These are phyloP conservation scores for Lecanicillium sp. DNA, from an alignment of 2,329 filamentous ascomycete species.

Conservation along the genomic window DNA sequence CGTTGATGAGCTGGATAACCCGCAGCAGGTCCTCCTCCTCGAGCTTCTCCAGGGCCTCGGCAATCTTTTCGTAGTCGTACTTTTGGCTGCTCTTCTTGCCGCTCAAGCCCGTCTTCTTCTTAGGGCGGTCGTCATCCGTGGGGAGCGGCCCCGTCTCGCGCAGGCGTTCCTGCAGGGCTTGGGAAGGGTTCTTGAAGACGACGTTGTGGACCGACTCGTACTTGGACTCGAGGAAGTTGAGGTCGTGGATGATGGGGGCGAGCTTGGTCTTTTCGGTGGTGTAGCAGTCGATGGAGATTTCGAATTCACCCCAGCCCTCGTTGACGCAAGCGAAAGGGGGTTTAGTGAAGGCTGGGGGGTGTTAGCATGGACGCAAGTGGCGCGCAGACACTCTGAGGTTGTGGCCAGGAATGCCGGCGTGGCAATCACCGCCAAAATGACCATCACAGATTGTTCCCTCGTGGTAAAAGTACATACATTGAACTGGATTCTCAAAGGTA, in stretches of 20 bases:
- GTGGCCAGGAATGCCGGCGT: too few relatives aligned
- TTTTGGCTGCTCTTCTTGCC: constrained; percentile 72
- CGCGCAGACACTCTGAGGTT: too few relatives aligned
- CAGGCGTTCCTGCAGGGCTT: constrained; percentile 71
- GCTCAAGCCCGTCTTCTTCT: constrained; percentile 54
- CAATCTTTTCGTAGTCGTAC: constrained; percentile 91
- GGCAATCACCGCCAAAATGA: too few relatives aligned
- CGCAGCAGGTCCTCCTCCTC: constrained; percentile 89
- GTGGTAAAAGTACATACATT: constrained; percentile 61
- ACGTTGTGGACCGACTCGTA: constrained; percentile 82
- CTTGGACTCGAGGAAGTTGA: constrained; percentile 77
- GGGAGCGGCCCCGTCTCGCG: constrained; percentile 82
- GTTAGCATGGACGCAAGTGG: too few relatives aligned
- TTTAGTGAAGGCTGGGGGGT: constrained; percentile 62
- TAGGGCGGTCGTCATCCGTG: constrained; percentile 57
- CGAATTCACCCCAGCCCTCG: constrained; percentile 98
- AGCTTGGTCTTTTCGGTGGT: constrained; percentile 84
- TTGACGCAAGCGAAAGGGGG: constrained; percentile 86
- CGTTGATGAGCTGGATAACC: constrained; percentile 96
- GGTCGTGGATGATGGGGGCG: constrained; percentile 68
- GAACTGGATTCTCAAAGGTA: constrained; percentile 79
- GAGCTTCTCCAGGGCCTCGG: constrained; percentile 82
- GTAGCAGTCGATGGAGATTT: constrained; percentile 80
- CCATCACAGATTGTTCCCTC: neutral
- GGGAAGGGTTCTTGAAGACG: constrained; percentile 87